Evolutionary conservation across 176 grass and related monocot genomes (phyloP).

Genomic region (Aegilops speltoides): DNA sequence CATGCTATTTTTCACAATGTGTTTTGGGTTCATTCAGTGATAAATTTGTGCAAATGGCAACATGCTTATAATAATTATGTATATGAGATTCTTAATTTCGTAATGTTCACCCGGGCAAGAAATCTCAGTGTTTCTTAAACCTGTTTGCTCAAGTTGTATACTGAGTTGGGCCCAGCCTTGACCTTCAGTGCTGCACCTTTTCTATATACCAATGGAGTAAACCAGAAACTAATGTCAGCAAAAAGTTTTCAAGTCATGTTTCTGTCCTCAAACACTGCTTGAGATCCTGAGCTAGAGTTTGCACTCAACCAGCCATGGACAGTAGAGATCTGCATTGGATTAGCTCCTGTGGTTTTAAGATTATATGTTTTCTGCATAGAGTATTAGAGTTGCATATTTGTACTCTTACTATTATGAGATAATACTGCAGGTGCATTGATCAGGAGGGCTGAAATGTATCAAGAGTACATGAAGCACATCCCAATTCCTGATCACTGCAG

Average conservation of each 20-base stretch:
- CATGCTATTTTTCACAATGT: background rate
- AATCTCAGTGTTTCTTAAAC: conserved; percentile 4
- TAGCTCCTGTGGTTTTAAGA: conserved; percentile 13
- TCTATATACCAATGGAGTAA: background rate
- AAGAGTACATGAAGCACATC: conserved; percentile 82
- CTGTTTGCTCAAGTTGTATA: background rate
- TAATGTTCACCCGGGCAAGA: background rate
- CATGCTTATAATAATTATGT: background rate
- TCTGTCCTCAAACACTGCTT: background rate
- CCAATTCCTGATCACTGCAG: conserved; percentile 52
- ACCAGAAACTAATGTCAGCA: background rate
- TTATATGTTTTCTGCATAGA: background rate
- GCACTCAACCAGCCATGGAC: background rate
- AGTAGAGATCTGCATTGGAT: background rate
- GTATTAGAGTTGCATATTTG: background rate
- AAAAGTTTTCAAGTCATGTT: background rate
- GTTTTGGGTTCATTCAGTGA: background rate
- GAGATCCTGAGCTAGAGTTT: background rate
- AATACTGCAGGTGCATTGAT: conserved; percentile 71
- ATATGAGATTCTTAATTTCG: background rate
- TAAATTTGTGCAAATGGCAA: background rate
- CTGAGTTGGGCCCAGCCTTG: background rate
- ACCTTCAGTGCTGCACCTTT: background rate
- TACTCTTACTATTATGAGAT: conserved; percentile 33
- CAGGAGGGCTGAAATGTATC: conserved; percentile 90